Evolutionary conservation across 2,329 filamentous ascomycete genomes (phyloP).

Genomic region (Atkinsonella texensis): DNA sequence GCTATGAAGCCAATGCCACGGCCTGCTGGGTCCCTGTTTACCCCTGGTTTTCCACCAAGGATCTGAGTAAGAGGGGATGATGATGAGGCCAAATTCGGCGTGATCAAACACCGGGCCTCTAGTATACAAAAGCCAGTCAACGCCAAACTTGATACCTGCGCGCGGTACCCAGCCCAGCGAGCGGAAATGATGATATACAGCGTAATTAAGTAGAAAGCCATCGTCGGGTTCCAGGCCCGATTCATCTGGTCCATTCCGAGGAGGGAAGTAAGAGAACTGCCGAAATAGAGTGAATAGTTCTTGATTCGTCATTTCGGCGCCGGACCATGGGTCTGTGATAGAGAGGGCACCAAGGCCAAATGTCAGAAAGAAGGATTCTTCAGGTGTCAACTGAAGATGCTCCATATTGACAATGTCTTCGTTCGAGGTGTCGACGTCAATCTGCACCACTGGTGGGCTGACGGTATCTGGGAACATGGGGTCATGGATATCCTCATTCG

Average conservation of each 20-base stretch:
- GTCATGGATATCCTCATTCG: not conserved
- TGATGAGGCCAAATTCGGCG: slow-evolving; percentile 79
- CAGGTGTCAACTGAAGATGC: slow-evolving; percentile 80
- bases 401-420: slow-evolving; percentile 43
- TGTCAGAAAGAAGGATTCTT: slow-evolving; percentile 83
- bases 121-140: slow-evolving; percentile 89
- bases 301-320: slow-evolving; percentile 34
- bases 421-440: not conserved
- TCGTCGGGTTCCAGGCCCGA: slow-evolving; percentile 57
- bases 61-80: slow-evolving; percentile 73
- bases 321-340: slow-evolving; percentile 40
- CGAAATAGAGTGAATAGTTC: slow-evolving; percentile 58
- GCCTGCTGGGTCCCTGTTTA: slow-evolving; percentile 34
- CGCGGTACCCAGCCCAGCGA: slow-evolving; percentile 92
- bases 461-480: not conserved
- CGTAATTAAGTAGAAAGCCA: slow-evolving; percentile 74
- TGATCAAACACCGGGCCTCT: slow-evolving; percentile 90
- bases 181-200: slow-evolving; percentile 90
- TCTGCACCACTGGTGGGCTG: not conserved
- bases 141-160: slow-evolving; percentile 85
- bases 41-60: slow-evolving; percentile 55
- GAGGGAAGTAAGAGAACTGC: slow-evolving; percentile 57
- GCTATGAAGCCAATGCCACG: slow-evolving; percentile 79
- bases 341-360: slow-evolving; percentile 68
- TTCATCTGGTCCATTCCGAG: slow-evolving; percentile 25